A percentile compares a stretch with the other conserved stretches of the same genome.
Conservation (phyloP, 176 grass and related monocot species). For the Oryza glaberrima region DNA sequence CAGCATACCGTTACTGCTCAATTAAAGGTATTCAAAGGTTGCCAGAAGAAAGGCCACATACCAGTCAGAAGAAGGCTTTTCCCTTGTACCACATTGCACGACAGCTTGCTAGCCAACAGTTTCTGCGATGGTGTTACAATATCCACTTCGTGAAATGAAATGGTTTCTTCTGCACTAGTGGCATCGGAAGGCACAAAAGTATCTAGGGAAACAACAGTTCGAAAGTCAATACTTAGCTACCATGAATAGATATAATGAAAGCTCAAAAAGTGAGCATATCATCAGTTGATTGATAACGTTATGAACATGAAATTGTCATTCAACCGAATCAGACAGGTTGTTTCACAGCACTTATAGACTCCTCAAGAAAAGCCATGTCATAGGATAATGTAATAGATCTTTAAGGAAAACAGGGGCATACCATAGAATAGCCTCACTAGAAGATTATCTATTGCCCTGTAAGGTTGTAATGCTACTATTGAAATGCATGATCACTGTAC, state of each 20-base stretch:
- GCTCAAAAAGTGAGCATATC: background rate
- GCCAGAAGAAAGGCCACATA: slow-evolving; percentile 31
- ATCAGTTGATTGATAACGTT: slow-evolving; percentile 1
- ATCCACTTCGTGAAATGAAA: slow-evolving; percentile 87
- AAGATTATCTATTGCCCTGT: background rate
- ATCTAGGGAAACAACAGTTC: slow-evolving; percentile 57
- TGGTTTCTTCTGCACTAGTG: slow-evolving; percentile 58
- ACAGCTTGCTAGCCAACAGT: slow-evolving; percentile 76
- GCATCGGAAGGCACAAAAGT: slow-evolving; percentile 46
- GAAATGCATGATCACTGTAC: background rate
- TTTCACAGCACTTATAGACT: slow-evolving; percentile 31
- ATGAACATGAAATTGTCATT: slow-evolving; percentile 12
- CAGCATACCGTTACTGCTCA: slow-evolving; percentile 28
- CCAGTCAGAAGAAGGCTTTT: slow-evolving; percentile 95
- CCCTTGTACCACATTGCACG: slow-evolving; percentile 69
- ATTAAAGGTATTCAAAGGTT: slow-evolving; percentile 36
- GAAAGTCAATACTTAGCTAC: slow-evolving; percentile 29
- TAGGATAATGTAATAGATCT: background rate
- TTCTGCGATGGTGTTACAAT: slow-evolving; percentile 91
- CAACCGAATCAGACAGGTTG: background rate
- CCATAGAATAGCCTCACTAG: background rate
- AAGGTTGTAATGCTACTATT: slow-evolving; percentile 13
- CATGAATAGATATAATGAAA: background rate
- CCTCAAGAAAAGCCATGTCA: slow-evolving; percentile 8
- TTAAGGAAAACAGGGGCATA: slow-evolving; percentile 17